These are phyloP conservation scores for Salix caprea DNA, from an alignment of 345 rosid species.

Conservation along the genomic window DNA sequence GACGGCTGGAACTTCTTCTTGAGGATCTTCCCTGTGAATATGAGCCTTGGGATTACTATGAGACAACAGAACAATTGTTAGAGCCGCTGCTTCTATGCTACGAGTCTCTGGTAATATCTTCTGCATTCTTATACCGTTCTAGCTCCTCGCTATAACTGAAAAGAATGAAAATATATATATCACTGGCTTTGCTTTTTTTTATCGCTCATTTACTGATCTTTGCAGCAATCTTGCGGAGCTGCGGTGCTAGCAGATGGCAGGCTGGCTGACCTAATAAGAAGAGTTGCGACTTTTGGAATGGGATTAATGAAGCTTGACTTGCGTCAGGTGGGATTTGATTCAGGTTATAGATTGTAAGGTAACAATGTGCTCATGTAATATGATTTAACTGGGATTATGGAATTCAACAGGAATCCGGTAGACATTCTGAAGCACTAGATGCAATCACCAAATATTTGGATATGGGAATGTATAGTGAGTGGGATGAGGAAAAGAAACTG, in stretches of 20 bases:
- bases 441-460: slow-evolving; percentile 83
- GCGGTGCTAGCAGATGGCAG: slow-evolving; percentile 88
- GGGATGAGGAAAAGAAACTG: slow-evolving; percentile 92
- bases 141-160: background rate
- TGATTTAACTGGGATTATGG: slow-evolving; percentile 16
- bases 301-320: slow-evolving; percentile 91
- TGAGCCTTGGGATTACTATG: slow-evolving; percentile 72
- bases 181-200: background rate
- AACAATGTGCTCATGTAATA: background rate
- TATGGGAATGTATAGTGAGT: slow-evolving; percentile 89
- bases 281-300: slow-evolving; percentile 88
- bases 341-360: background rate
- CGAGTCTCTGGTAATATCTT: slow-evolving; percentile 65
- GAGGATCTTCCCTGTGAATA: slow-evolving; percentile 94
- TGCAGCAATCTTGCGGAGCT: slow-evolving; percentile 84
- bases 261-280: slow-evolving; percentile 86
- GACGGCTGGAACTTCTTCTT: slow-evolving; percentile 74
- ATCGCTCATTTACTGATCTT: slow-evolving; percentile 7
- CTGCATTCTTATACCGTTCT: background rate
- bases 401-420: slow-evolving; percentile 68
- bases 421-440: slow-evolving; percentile 83
- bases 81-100: slow-evolving; percentile 84
- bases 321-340: slow-evolving; percentile 65
- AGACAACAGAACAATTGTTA: slow-evolving; percentile 71
- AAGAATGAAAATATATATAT: background rate